phyloP scores from a whole-genome alignment of 1,139 yeast genomes.

The Suzukiozyma palmioleophila region DNA sequence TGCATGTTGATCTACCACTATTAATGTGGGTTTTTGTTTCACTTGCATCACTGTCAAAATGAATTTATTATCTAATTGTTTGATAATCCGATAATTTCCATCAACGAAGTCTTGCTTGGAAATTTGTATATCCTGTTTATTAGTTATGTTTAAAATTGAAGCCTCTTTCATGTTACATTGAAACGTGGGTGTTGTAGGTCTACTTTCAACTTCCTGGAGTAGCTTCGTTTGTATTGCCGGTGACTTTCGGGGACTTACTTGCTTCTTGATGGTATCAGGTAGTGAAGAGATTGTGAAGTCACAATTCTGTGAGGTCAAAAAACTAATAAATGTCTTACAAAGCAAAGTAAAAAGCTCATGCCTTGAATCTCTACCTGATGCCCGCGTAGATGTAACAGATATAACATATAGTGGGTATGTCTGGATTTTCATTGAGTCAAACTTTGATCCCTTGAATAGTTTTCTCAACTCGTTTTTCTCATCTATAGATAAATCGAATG shows the following conservation, averaged over 20 bases:
- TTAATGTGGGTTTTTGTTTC: conserved; percentile 15
- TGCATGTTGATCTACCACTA: conserved; percentile 72
- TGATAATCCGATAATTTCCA: conserved; percentile 17
- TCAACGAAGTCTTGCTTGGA: conserved; percentile 8
- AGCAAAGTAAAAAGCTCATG: neutral
- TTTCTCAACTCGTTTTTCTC: conserved; percentile 24
- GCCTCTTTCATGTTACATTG: neutral
- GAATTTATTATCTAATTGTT: conserved; percentile 59
- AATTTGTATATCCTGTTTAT: conserved; percentile 1
- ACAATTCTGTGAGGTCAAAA: conserved; percentile 1
- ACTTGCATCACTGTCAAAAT: conserved; percentile 35
- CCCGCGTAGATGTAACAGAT: conserved; percentile 4
- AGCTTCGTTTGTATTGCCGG: conserved; percentile 9
- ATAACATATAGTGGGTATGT: conserved; percentile 4
- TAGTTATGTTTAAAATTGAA: neutral
- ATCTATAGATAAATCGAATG: conserved; percentile 16
- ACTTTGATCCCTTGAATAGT: conserved; percentile 14
- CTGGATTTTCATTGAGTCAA: conserved; percentile 1
- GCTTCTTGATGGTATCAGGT: conserved; percentile 36
- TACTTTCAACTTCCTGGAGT: neutral
- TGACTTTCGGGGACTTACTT: conserved; percentile 23
- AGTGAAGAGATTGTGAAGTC: conserved; percentile 5
- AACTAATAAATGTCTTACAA: conserved; percentile 2
- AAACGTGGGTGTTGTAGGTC: conserved; percentile 1
- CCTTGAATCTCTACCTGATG: conserved; percentile 8